Base-by-base conservation (phyloP, 305 asterid genomes). In the Ajuga reptans region DNA sequence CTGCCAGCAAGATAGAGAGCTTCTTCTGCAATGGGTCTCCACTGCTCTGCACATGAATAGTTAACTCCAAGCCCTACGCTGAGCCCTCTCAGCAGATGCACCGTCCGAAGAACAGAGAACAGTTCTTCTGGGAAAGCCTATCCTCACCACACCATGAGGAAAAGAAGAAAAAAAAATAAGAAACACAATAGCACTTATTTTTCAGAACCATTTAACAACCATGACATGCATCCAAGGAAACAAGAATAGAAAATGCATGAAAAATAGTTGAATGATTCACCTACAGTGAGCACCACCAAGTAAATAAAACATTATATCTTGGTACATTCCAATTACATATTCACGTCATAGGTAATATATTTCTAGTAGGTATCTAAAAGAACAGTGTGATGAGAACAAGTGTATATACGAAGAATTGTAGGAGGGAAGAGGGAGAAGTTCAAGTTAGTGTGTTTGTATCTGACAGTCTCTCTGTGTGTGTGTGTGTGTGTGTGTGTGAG, bases 71-170 rank as follows among this genome's bases (percentile, higher is more conserved):
- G 85, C 65, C 99, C 99, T 50, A 91, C 95, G 46, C 97, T 91
- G 61, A 94, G 96, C 65, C 99, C 99, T 78, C 99, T 84, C 74
- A 94, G 81, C 36, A 94, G 79, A 78, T 89, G 96, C 54, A 94
- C 95, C 1, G 98, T 91, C 10, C 98, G 96, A 65, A 94, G 98
- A 75, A 94, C 95, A 7, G 96, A 94, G 80, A 94, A 94, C 59
- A 94, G 83, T 78, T 94, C 98, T 82, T 91, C 99, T 17, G 98
- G 98, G 77, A 94, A 94, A 66, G 95, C 89, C 99, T 91, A 58
- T 47, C 21, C 15, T 68, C 52, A 68, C 53, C 63, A 29, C 31
- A 57, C 31, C 62, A 66, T 4, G n/a, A 59, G 18, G 8, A 34
- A 55, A 43, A 9, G 11, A 64, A 8, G 15, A 53, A 14, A 53